These are phyloP conservation scores for Bolboschoenus planiculmis DNA, from an alignment of 176 grass and related monocot species.

Conservation along the genomic window DNA sequence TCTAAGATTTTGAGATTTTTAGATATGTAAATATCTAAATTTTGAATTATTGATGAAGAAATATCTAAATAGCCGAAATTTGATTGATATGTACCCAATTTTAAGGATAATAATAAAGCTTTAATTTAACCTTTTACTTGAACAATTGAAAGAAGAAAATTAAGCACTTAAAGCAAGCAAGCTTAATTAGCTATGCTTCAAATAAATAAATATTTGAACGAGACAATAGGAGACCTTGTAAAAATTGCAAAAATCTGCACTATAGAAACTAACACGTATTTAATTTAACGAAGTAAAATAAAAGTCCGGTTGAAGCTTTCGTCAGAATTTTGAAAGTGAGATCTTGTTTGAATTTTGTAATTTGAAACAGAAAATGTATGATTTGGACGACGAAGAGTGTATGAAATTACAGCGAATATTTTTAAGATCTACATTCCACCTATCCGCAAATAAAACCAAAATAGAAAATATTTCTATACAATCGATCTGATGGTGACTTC, in stretches of 20 bases:
- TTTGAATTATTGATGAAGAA: too few relatives aligned
- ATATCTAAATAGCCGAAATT: too few relatives aligned
- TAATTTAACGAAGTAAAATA: neutral
- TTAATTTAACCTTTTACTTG: neutral
- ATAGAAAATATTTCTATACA: neutral
- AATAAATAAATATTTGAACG: neutral
- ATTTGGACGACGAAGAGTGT: conserved; percentile 6
- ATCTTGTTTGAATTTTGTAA: neutral
- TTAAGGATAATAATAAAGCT: neutral
- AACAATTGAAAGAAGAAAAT: too few relatives aligned
- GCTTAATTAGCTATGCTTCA: neutral
- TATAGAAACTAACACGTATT: neutral
- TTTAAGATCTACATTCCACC: neutral
- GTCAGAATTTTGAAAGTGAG: neutral
- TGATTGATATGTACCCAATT: too few relatives aligned
- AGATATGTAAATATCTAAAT: too few relatives aligned
- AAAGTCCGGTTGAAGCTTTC: neutral
- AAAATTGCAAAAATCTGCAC: too few relatives aligned
- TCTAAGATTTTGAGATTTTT: too few relatives aligned
- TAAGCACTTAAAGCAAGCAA: neutral
- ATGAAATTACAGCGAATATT: neutral
- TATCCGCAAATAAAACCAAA: neutral
- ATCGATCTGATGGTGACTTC: neutral
- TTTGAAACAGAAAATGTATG: neutral
- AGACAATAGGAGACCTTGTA: neutral